These are phyloP conservation scores for Volvox carteri DNA, from an alignment of 163 green algal genomes.

Conservation along the genomic window DNA sequence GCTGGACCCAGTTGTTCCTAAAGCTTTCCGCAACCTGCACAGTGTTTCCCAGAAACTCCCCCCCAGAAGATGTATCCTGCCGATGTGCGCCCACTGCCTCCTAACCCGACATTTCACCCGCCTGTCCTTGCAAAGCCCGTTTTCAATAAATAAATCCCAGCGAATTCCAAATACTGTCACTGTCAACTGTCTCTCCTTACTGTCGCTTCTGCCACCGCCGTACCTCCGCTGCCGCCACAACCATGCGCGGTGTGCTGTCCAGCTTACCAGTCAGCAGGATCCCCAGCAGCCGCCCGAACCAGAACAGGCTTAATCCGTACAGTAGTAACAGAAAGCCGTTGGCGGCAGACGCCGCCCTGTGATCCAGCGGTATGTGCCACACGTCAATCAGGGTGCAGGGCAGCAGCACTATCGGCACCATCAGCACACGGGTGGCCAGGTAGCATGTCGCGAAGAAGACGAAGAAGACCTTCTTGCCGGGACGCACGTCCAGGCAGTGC, in stretches of 20 bases:
- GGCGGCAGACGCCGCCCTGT: not conserved
- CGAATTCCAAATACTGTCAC: too few relatives aligned
- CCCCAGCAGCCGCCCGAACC: slow-evolving; percentile 51
- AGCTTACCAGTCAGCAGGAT: slow-evolving; percentile 49
- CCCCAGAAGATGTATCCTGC: too few relatives aligned
- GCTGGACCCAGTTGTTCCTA: too few relatives aligned
- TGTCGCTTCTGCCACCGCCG: slow-evolving; percentile 29
- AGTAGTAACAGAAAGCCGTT: slow-evolving; percentile 35
- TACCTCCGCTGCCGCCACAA: not conserved
- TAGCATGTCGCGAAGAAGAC: not conserved
- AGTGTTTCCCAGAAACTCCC: too few relatives aligned
- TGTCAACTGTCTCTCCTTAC: too few relatives aligned
- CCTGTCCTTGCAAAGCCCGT: too few relatives aligned
- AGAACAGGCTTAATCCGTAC: slow-evolving; percentile 50
- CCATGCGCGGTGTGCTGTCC: slow-evolving; percentile 25
- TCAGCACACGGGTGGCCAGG: slow-evolving; percentile 5
- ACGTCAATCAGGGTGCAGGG: slow-evolving; percentile 26
- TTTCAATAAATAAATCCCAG: too few relatives aligned
- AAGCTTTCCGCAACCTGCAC: too few relatives aligned
- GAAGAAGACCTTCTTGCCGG: slow-evolving; percentile 38
- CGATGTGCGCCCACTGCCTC: too few relatives aligned
- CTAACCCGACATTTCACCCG: too few relatives aligned
- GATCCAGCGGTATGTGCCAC: not conserved
- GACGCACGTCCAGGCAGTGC: slow-evolving; percentile 17
- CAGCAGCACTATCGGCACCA: slow-evolving; percentile 47